These are phyloP conservation scores for Parathielavia appendiculata DNA, from an alignment of 495 filamentous ascomycete genomes.

Conservation along the genomic window DNA sequence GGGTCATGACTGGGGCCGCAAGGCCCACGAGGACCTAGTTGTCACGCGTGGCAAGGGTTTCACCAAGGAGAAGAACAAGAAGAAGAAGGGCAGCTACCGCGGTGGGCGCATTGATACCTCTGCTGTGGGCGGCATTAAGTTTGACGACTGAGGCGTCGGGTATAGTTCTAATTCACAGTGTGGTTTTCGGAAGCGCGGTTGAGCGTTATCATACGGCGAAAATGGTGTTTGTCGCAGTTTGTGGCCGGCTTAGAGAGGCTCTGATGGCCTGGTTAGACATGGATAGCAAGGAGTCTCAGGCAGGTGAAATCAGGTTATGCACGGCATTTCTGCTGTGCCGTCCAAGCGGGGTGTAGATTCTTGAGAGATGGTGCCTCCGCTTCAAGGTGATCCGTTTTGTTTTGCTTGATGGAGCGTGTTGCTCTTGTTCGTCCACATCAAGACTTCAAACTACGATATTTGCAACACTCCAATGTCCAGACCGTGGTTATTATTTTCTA, in stretches of 20 bases:
- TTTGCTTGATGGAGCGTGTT: no score
- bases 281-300: slow-evolving; percentile 15
- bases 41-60: slow-evolving; percentile 94
- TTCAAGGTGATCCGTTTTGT: not conserved
- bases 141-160: slow-evolving; percentile 58
- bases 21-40: slow-evolving; percentile 78
- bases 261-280: slow-evolving; percentile 6
- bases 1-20: slow-evolving; percentile 80
- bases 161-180: not conserved
- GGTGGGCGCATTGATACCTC: slow-evolving; percentile 76
- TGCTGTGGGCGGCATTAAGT: slow-evolving; percentile 74
- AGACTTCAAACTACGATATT: no score
- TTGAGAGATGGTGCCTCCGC: not conserved
- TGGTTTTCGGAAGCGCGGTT: not conserved
- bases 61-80: slow-evolving; percentile 99
- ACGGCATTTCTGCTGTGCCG: not conserved
- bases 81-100: slow-evolving; percentile 79
- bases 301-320: not conserved
- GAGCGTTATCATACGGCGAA: not conserved
- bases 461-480: no score
- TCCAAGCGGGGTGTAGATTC: not conserved
- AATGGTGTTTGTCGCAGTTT: not conserved
- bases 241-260: not conserved
- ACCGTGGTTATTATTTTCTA: no score
- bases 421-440: not conserved